Evolutionary conservation across 1,284 basidiomycete species (phyloP).

Genomic region (Pisolithus thermaeus): DNA sequence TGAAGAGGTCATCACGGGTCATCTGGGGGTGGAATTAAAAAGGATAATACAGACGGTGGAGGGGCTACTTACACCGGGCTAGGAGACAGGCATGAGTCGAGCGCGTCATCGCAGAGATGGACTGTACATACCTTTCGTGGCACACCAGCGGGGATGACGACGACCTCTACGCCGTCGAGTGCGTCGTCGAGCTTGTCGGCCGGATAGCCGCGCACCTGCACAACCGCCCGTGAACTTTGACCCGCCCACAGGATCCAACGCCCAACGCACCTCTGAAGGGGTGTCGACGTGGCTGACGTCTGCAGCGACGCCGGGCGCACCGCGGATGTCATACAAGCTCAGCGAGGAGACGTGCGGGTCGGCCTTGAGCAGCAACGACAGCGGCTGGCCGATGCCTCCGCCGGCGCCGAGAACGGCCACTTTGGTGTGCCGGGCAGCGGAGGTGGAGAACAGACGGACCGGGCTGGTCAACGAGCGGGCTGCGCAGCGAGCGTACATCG

Average conservation of each 20-base stretch:
- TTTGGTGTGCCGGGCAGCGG: constrained; percentile 66
- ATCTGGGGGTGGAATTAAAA: constrained; percentile 47
- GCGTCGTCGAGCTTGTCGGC: constrained; percentile 84
- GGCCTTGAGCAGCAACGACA: constrained; percentile 83
- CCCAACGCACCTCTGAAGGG: constrained; percentile 62
- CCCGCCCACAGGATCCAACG: constrained; percentile 1
- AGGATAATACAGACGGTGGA: constrained; percentile 12
- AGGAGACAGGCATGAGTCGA: constrained; percentile 23
- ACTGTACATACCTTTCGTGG: constrained; percentile 73
- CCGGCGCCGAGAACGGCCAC: constrained; percentile 90
- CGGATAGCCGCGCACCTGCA: constrained; percentile 73
- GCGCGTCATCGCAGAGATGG: constrained; percentile 1
- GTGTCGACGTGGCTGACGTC: constrained; percentile 95
- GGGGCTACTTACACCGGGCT: constrained; percentile 64
- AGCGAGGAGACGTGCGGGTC: constrained; percentile 77
- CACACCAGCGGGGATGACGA: constrained; percentile 97
- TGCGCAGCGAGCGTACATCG: constrained; percentile 57
- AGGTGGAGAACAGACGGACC: constrained; percentile 74
- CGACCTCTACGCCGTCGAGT: constrained; percentile 80
- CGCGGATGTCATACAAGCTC: constrained; percentile 87
- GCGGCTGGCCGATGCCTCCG: constrained; percentile 90
- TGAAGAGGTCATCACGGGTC: constrained; percentile 99
- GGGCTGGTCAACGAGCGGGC: constrained; percentile 38
- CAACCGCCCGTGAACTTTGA: constrained; percentile 5
- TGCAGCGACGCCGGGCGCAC: constrained; percentile 88